Conservation (phyloP, 495 filamentous ascomycete genomes). For the Lasiosphaeris hirsuta region DNA sequence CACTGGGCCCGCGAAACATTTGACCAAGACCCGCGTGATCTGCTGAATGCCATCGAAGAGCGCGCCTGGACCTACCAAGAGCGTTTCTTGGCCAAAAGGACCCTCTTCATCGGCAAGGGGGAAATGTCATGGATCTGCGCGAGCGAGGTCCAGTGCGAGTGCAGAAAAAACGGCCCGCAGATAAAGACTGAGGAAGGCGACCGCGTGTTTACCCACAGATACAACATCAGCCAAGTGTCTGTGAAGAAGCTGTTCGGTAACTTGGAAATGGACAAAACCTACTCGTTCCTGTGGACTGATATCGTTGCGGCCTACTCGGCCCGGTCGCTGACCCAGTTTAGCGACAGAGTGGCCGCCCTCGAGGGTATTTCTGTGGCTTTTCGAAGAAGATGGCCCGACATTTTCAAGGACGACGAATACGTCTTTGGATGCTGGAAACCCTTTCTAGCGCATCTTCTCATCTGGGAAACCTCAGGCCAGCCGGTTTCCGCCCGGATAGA, state of each 20-base stretch:
- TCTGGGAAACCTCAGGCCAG: conserved; percentile 1
- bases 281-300: not conserved
- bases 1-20: not conserved
- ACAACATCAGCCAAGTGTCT: conserved; percentile 2
- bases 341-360: conserved; percentile 10
- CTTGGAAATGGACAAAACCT: not conserved
- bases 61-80: not conserved
- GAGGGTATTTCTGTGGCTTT: conserved; percentile 8
- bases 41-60: conserved; percentile 2
- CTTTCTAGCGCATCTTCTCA: not conserved
- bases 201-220: conserved; percentile 1
- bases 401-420: not conserved
- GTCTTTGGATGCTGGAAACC: conserved; percentile 3
- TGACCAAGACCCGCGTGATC: not conserved
- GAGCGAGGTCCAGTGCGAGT: conserved; percentile 1
- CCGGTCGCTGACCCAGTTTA: conserved; percentile 7
- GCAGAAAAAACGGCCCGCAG: not conserved
- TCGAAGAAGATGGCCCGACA: not conserved
- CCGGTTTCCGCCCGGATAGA: conserved; percentile 4
- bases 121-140: not conserved
- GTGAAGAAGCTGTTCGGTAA: conserved; percentile 2
- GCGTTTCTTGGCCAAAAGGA: conserved; percentile 1
- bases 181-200: not conserved
- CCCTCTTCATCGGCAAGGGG: not conserved
- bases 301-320: conserved; percentile 1